These are phyloP conservation scores for Brassica balearica DNA, from an alignment of 441 rosid species.

Conservation along the genomic window DNA sequence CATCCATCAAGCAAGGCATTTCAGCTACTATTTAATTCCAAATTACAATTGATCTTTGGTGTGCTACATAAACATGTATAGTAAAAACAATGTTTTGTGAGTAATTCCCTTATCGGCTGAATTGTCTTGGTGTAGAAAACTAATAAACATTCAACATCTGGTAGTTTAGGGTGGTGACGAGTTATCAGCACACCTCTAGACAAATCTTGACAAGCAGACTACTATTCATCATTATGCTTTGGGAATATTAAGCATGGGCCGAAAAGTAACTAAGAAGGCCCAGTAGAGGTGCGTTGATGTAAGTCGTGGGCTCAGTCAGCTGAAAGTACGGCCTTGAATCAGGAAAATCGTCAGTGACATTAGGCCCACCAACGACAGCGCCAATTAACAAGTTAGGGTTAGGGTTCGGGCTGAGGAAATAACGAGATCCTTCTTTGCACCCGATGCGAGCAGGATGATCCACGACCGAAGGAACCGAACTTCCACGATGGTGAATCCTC, in stretches of 20 bases:
- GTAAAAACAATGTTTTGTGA: not conserved
- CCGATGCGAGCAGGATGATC: conserved; percentile 59
- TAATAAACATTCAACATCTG: not conserved
- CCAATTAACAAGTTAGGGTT: conserved; percentile 65
- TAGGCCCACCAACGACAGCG: conserved; percentile 76
- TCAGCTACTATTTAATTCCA: no score
- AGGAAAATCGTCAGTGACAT: conserved; percentile 63
- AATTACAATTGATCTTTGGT: not conserved
- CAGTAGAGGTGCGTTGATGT: conserved; percentile 70
- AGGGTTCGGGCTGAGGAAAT: conserved; percentile 58
- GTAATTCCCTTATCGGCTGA: not conserved
- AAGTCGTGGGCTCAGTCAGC: conserved; percentile 77
- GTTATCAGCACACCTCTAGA: conserved; percentile 36
- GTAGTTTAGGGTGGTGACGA: conserved; percentile 6
- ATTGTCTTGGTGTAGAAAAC: not conserved
- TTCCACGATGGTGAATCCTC: conserved; percentile 72
- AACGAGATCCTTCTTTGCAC: conserved; percentile 66
- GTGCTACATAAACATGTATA: not conserved
- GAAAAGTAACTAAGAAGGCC: conserved; percentile 71
- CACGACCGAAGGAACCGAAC: conserved; percentile 61
- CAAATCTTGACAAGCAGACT: conserved; percentile 1
- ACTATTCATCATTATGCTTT: not conserved
- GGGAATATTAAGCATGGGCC: conserved; percentile 52
- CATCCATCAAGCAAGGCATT: no score
- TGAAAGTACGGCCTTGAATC: conserved; percentile 71